phyloP scores from a whole-genome alignment of 257 asterid species.

The Solanum etuberosum region DNA sequence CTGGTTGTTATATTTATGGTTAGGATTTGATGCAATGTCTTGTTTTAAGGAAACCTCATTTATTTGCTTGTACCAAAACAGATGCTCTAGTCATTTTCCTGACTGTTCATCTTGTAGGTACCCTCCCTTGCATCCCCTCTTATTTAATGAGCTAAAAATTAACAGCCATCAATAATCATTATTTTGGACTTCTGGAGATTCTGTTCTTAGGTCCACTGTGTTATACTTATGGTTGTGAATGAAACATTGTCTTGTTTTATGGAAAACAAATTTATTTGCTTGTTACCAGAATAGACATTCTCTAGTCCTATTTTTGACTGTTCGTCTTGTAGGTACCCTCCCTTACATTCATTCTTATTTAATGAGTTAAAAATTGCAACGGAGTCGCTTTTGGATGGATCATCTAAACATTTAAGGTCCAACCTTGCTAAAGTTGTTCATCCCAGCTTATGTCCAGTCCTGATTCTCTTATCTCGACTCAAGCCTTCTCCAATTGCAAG shows the following conservation, averaged over 20 bases:
- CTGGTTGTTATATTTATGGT: background rate
- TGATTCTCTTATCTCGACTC: constrained; percentile 80
- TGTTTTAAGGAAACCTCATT: background rate
- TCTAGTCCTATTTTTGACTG: background rate
- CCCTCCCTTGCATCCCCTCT: constrained; percentile 67
- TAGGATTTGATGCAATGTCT: background rate
- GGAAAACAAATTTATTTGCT: background rate
- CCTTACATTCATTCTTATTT: constrained; percentile 67
- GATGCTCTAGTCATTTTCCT: background rate
- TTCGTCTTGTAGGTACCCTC: constrained; percentile 63
- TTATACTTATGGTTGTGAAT: background rate
- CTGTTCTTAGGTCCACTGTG: background rate
- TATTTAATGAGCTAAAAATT: constrained; percentile 60
- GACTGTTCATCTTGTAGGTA: constrained; percentile 36
- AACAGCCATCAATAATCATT: constrained; percentile 16
- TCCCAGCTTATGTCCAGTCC: constrained; percentile 91
- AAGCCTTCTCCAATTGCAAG: constrained; percentile 77
- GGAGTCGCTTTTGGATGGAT: constrained; percentile 43
- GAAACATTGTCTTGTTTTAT: background rate
- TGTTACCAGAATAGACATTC: background rate
- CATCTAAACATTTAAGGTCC: constrained; percentile 38
- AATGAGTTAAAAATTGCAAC: constrained; percentile 79
- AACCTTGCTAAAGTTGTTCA: constrained; percentile 64
- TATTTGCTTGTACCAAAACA: background rate
- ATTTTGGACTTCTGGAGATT: background rate